Conservation (phyloP, 164 flowering plant species). For the Annona cherimola region DNA sequence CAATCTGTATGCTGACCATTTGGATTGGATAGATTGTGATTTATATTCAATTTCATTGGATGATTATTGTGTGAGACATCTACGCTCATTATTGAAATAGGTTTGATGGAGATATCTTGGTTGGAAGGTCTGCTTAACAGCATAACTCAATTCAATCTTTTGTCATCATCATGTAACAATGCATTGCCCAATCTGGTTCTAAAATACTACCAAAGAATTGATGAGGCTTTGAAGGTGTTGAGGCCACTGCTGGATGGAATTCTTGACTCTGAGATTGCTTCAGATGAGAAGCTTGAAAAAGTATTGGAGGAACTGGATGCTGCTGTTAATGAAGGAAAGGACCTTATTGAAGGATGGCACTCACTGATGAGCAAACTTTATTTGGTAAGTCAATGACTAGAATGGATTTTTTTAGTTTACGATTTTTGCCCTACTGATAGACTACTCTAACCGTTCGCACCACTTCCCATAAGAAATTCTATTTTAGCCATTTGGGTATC, state of each 20-base stretch:
- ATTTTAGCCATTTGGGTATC: not conserved
- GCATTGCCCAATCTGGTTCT: constrained; percentile 43
- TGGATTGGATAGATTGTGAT: not conserved
- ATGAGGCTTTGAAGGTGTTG: constrained; percentile 60
- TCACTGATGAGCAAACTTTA: constrained; percentile 70
- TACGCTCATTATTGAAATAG: constrained; percentile 24
- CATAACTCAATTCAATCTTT: constrained; percentile 40
- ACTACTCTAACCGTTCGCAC: not conserved
- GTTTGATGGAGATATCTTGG: constrained; percentile 73
- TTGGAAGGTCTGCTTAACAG: constrained; percentile 56
- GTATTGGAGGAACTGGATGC: constrained; percentile 47
- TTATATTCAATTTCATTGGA: not conserved
- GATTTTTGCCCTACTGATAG: not conserved
- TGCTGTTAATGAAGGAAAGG: constrained; percentile 50
- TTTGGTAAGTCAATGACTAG: constrained; percentile 50
- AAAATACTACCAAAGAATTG: constrained; percentile 53
- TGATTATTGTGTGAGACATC: not conserved
- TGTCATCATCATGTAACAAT: constrained; percentile 45
- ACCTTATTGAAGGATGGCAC: constrained; percentile 61
- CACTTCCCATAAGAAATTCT: not conserved
- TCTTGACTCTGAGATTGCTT: constrained; percentile 45
- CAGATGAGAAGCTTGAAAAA: constrained; percentile 46
- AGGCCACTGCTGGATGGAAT: constrained; percentile 60
- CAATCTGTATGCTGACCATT: too few relatives aligned
- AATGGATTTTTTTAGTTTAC: not conserved